These are phyloP conservation scores for Trichoderma sp. DNA, from an alignment of 2,329 filamentous ascomycete genomes.

Conservation along the genomic window DNA sequence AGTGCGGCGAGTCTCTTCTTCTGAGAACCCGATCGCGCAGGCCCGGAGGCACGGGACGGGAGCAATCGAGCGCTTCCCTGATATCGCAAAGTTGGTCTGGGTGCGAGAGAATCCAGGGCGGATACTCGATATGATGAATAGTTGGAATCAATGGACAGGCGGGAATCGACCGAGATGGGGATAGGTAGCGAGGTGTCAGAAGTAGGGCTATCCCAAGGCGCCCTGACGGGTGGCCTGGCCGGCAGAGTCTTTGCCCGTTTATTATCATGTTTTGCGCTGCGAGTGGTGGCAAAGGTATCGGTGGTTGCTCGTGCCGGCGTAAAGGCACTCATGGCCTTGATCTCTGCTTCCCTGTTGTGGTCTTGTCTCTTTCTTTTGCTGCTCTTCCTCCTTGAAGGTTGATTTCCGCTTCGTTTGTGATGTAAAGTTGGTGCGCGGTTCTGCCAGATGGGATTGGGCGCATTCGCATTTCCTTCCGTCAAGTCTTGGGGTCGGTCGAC, in stretches of 20 bases:
- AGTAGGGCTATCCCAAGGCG: conserved; percentile 60
- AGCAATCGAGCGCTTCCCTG: conserved; percentile 64
- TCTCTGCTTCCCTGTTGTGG: conserved; percentile 79
- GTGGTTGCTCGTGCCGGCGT: conserved; percentile 65
- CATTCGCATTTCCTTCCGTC: conserved; percentile 24
- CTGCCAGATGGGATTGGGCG: conserved; percentile 29
- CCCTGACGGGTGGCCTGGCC: conserved; percentile 47
- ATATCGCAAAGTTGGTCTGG: conserved; percentile 79
- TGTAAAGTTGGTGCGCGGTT: conserved; percentile 53
- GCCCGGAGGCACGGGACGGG: conserved; percentile 46
- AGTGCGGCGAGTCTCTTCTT: conserved; percentile 58
- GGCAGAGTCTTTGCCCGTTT: conserved; percentile 62
- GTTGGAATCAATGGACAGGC: conserved; percentile 73
- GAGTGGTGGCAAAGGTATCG: conserved; percentile 62
- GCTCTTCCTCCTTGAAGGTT: conserved; percentile 67
- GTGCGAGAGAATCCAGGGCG: conserved; percentile 76
- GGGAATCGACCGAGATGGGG: conserved; percentile 73
- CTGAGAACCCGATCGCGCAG: conserved; percentile 51
- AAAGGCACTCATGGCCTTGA: conserved; percentile 77
- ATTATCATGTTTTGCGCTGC: conserved; percentile 58
- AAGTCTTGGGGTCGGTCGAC: conserved; percentile 34
- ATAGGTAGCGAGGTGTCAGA: conserved; percentile 76
- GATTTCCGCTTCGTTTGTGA: conserved; percentile 59
- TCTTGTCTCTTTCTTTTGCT: conserved; percentile 78
- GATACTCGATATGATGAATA: conserved; percentile 76